These are phyloP conservation scores for Citrus mangshanensis DNA, from an alignment of 345 rosid species.

Conservation along the genomic window DNA sequence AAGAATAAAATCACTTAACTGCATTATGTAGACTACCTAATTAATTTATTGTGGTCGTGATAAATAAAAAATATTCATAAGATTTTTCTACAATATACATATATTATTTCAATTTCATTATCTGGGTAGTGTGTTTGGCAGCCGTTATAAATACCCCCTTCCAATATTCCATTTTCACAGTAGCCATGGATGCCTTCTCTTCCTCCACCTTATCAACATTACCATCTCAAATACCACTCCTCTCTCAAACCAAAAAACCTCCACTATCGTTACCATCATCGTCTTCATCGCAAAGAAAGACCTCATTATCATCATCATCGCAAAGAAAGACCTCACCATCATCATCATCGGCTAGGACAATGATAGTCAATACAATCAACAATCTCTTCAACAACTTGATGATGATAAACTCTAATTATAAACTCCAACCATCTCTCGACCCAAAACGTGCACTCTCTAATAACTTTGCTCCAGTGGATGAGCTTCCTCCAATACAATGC, in stretches of 20 bases:
- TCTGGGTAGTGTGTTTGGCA: too few relatives aligned
- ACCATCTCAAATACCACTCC: not conserved
- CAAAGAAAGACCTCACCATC: too few relatives aligned
- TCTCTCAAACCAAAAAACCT: not conserved
- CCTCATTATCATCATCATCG: not conserved
- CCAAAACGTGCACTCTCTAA: conserved; percentile 39
- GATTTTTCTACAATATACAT: too few relatives aligned
- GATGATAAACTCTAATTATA: conserved; percentile 36
- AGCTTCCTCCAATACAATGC: conserved; percentile 57
- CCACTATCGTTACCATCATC: not conserved
- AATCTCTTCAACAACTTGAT: conserved; percentile 47
- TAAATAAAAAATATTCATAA: too few relatives aligned
- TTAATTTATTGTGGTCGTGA: too few relatives aligned
- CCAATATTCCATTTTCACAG: too few relatives aligned
- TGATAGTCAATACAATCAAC: conserved; percentile 38
- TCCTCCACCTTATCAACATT: not conserved
- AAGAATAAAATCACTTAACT: too few relatives aligned
- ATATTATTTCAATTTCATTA: too few relatives aligned
- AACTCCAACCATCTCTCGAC: conserved; percentile 40
- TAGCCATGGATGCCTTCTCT: not conserved
- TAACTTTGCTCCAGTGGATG: conserved; percentile 59
- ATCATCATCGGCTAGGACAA: not conserved
- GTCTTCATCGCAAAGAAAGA: too few relatives aligned
- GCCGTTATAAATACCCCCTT: not conserved
- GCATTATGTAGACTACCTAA: too few relatives aligned